These are phyloP conservation scores for Emmonsiellopsis sp. DNA, from an alignment of 2,329 filamentous ascomycete species.

Conservation along the genomic window DNA sequence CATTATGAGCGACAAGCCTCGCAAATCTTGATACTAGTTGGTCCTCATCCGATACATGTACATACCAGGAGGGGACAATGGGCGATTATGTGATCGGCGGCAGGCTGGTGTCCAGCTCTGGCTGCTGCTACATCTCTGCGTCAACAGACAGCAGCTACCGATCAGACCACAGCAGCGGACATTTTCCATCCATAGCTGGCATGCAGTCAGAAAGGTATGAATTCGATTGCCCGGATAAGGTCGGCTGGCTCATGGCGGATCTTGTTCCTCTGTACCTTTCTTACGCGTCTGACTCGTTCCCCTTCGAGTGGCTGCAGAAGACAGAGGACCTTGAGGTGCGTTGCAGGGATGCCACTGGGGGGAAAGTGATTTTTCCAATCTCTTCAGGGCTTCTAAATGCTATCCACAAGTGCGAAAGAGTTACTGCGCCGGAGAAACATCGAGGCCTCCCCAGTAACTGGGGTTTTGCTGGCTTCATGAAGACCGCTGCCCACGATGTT, in stretches of 20 bases:
- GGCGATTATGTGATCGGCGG: no score
- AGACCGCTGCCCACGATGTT: no score
- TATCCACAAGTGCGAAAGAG: slow-evolving; percentile 7
- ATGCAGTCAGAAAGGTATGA: neutral
- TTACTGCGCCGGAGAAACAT: slow-evolving; percentile 2
- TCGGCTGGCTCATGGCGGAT: slow-evolving; percentile 5
- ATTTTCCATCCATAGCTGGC: neutral
- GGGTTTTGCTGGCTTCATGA: no score
- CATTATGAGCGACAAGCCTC: no score
- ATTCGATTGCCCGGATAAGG: slow-evolving; percentile 5
- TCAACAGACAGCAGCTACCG: neutral
- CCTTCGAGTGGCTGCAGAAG: slow-evolving; percentile 9
- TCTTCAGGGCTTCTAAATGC: slow-evolving; percentile 8
- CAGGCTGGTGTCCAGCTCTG: no score
- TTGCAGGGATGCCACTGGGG: slow-evolving; percentile 7
- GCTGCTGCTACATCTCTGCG: neutral
- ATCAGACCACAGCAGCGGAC: neutral
- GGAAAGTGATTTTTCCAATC: slow-evolving; percentile 4
- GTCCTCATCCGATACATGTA: no score
- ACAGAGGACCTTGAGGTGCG: slow-evolving; percentile 9
- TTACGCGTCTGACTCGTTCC: slow-evolving; percentile 7
- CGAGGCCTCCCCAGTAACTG: neutral
- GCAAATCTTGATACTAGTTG: no score
- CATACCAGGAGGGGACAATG: no score
- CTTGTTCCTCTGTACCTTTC: slow-evolving; percentile 4